phyloP scores from a whole-genome alignment of 2,329 filamentous ascomycete species.

The Fusarium tricinctum region DNA sequence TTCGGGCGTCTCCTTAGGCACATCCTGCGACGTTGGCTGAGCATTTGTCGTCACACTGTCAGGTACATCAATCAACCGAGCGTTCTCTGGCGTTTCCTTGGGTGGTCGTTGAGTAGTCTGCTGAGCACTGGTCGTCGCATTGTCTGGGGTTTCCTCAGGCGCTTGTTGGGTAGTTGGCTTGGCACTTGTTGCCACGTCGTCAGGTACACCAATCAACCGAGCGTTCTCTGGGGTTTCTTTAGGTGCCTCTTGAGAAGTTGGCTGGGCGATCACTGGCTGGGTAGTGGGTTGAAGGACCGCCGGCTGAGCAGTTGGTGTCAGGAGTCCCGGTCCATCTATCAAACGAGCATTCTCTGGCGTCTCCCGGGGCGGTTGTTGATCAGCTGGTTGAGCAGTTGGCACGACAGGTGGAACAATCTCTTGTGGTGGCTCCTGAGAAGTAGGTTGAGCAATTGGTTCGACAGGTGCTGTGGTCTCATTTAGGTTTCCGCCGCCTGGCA shows the following conservation, averaged over 20 bases:
- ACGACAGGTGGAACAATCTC: constrained; percentile 1
- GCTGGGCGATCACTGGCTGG: constrained; percentile 1
- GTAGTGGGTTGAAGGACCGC: constrained; percentile 1
- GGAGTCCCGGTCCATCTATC: no score
- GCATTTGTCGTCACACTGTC: constrained; percentile 19
- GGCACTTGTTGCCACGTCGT: neutral
- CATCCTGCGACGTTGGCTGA: neutral
- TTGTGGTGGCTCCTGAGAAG: constrained; percentile 8
- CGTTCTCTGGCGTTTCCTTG: constrained; percentile 13
- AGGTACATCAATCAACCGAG: constrained; percentile 16
- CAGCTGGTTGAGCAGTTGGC: neutral
- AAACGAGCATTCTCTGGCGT: no score
- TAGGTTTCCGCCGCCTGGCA: constrained; percentile 3
- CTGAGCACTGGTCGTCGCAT: neutral
- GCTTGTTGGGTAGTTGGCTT: neutral
- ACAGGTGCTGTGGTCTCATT: constrained; percentile 19
- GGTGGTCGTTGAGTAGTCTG: constrained; percentile 2
- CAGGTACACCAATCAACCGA: constrained; percentile 15
- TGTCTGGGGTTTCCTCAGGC: neutral
- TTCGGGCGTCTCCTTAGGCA: constrained; percentile 11
- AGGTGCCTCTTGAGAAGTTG: constrained; percentile 16
- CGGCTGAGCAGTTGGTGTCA: no score
- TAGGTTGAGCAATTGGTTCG: constrained; percentile 23
- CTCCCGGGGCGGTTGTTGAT: no score
- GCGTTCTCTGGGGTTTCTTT: constrained; percentile 23